These are phyloP conservation scores for Ceratopteris richardii DNA, from an alignment of 75 land plant species.

Conservation along the genomic window DNA sequence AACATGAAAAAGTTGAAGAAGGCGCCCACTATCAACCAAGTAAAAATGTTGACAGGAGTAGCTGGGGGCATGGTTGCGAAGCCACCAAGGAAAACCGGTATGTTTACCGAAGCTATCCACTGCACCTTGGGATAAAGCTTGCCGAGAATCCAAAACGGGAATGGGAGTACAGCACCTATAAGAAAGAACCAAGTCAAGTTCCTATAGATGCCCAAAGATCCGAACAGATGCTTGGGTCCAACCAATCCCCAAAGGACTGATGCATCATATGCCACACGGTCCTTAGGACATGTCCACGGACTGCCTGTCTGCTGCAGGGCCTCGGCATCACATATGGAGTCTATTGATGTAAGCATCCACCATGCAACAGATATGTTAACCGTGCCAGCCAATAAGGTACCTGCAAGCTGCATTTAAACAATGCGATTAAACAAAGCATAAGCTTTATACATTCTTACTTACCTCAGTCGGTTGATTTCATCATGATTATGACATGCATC, in stretches of 20 bases:
- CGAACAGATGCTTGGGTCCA: constrained; percentile 62
- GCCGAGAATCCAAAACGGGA: constrained; percentile 54
- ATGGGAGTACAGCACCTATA: constrained; percentile 55
- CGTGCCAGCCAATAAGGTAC: constrained; percentile 64
- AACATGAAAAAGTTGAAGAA: constrained; percentile 59
- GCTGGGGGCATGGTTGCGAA: constrained; percentile 66
- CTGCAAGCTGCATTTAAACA: constrained; percentile 39
- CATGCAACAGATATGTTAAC: constrained; percentile 73
- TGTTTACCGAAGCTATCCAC: constrained; percentile 62
- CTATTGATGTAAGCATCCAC: constrained; percentile 75
- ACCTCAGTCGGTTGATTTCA: no score
- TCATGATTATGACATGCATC: background rate
- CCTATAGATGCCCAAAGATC: constrained; percentile 52
- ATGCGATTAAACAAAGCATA: background rate
- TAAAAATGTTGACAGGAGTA: constrained; percentile 45
- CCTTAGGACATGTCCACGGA: constrained; percentile 88
- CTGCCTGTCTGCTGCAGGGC: constrained; percentile 39
- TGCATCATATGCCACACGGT: constrained; percentile 72
- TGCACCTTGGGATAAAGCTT: constrained; percentile 56
- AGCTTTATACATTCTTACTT: no score
- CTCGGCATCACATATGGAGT: constrained; percentile 61
- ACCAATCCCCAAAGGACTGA: constrained; percentile 78
- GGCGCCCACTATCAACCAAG: constrained; percentile 53
- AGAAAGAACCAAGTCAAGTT: constrained; percentile 64
- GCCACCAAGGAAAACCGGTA: constrained; percentile 60